Evolutionary conservation across 768 basidiomycete species (phyloP).

Genomic region (Multifurca ochricompacta): DNA sequence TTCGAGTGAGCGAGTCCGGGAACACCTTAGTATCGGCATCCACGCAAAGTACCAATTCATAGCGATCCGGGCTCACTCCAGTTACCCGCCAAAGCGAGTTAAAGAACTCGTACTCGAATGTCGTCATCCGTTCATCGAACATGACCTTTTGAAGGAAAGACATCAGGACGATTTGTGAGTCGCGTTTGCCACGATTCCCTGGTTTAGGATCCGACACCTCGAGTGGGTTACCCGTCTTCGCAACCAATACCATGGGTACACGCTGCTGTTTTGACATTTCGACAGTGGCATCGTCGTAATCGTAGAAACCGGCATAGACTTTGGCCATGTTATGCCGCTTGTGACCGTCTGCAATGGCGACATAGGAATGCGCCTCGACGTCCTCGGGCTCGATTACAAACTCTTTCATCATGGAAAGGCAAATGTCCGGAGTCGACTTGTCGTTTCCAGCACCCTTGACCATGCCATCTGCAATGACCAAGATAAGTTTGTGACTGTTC

Average conservation of each 20-base stretch:
- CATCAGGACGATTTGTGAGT: constrained; percentile 97
- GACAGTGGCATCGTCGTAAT: constrained; percentile 84
- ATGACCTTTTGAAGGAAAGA: constrained; percentile 97
- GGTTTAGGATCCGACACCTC: constrained; percentile 89
- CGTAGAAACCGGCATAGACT: constrained; percentile 96
- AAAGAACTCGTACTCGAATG: constrained; percentile 99
- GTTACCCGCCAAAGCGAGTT: constrained; percentile 95
- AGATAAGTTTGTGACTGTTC: constrained; percentile 91
- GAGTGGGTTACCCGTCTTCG: constrained; percentile 89
- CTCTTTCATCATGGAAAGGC: constrained; percentile 95
- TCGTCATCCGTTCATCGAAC: constrained; percentile 99
- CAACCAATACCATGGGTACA: constrained; percentile 91
- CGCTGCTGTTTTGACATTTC: constrained; percentile 94
- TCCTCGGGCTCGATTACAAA: constrained; percentile 72
- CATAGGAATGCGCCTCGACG: constrained; percentile 91
- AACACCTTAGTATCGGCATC: constrained; percentile 99
- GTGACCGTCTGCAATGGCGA: constrained; percentile 99
- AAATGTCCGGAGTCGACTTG: constrained; percentile 89
- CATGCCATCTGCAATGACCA: constrained; percentile 97
- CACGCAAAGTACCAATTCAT: constrained; percentile 91
- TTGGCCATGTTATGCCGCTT: constrained; percentile 99
- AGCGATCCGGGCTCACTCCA: constrained; percentile 92
- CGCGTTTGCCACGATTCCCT: constrained; percentile 97
- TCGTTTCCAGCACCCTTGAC: constrained; percentile 92
- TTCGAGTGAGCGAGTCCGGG: constrained; percentile 93